Evolutionary conservation across 2,329 filamentous ascomycete genomes (phyloP).

Genomic region (Sodiomyces alkalinus): DNA sequence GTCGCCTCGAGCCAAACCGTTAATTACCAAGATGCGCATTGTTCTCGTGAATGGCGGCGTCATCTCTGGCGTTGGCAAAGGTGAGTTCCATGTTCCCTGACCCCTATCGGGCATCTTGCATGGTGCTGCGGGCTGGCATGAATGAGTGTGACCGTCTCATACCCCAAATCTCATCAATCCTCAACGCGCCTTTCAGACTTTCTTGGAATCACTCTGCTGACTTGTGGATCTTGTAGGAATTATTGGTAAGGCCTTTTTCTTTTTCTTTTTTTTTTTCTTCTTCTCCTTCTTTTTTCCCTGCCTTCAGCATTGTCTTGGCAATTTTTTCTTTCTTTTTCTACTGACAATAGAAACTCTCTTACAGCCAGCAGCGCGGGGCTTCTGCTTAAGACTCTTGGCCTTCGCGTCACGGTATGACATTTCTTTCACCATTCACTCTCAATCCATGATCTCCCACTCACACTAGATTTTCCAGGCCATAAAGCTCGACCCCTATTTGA

Average conservation of each 20-base stretch:
- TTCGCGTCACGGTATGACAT: conserved; percentile 48
- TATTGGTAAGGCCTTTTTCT: no score
- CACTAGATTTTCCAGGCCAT: conserved; percentile 12
- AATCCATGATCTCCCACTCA: background rate
- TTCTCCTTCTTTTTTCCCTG: background rate
- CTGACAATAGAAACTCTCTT: background rate
- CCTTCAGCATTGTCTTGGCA: background rate
- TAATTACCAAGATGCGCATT: background rate
- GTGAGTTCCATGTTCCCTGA: no score
- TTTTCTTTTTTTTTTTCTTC: no score
- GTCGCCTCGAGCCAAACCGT: no score
- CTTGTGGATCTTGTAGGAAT: background rate
- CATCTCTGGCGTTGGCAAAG: conserved; percentile 44
- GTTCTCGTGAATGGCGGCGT: conserved; percentile 19
- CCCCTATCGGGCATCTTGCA: no score
- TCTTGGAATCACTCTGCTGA: background rate
- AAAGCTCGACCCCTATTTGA: conserved; percentile 36
- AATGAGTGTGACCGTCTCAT: no score
- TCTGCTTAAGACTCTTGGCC: conserved; percentile 64
- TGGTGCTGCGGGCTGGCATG: no score
- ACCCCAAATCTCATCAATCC: no score
- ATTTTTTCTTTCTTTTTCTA: no score
- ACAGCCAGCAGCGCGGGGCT: conserved; percentile 35
- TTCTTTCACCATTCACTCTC: background rate
- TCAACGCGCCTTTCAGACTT: no score